Conservation (phyloP, 176 grass and related monocot genomes). For the Juncus effusus region DNA sequence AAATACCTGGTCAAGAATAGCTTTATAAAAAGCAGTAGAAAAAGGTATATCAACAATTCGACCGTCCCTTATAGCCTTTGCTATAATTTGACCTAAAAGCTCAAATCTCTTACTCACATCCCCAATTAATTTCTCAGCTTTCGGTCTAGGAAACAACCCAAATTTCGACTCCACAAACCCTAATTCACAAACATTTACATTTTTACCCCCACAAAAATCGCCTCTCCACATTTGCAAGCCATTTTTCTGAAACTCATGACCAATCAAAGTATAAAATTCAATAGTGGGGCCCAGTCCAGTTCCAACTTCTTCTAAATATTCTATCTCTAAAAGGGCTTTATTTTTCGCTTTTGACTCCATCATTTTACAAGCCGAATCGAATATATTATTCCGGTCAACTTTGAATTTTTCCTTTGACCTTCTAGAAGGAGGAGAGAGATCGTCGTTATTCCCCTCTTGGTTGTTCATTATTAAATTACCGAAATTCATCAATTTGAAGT, state of each 20-base stretch:
- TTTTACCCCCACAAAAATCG: constrained; percentile 24
- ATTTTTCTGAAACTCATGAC: constrained; percentile 63
- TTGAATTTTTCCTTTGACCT: constrained; percentile 63
- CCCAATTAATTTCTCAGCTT: constrained; percentile 33
- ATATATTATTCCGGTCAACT: constrained; percentile 70
- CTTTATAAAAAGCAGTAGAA: constrained; percentile 77
- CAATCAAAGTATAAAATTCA: constrained; percentile 83
- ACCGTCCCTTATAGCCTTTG: constrained; percentile 63
- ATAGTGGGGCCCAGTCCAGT: constrained; percentile 83
- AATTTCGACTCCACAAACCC: constrained; percentile 46
- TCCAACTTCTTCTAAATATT: constrained; percentile 86
- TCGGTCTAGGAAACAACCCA: constrained; percentile 65
- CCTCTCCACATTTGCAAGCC: constrained; percentile 68
- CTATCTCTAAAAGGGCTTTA: constrained; percentile 70
- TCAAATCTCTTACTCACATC: constrained; percentile 58
- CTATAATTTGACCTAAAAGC: constrained; percentile 73
- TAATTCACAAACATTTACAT: constrained; percentile 19
- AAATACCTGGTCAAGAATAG: constrained; percentile 68
- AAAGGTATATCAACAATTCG: constrained; percentile 73
- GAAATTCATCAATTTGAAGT: constrained; percentile 78
- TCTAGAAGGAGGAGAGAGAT: constrained; percentile 24
- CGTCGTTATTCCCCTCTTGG: constrained; percentile 38
- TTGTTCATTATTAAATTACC: constrained; percentile 45
- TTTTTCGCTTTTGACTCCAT: constrained; percentile 73
- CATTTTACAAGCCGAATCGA: constrained; percentile 71